Conservation (phyloP, 176 grass and related monocot species). For the Bromus sterilis region DNA sequence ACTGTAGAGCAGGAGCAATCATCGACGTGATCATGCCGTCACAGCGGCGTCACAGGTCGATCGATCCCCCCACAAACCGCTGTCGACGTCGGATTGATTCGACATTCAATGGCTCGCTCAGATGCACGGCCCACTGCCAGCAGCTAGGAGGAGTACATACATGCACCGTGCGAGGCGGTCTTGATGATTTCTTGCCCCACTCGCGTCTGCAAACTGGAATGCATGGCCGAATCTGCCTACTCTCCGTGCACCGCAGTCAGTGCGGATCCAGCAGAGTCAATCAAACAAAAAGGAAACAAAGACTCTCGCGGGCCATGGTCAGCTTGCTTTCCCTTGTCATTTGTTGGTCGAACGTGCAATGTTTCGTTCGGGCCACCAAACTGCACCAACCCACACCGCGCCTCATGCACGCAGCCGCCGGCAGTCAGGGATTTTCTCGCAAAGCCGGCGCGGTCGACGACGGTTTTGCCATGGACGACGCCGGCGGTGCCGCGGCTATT, state of each 20-base stretch:
- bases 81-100: constrained; percentile 13
- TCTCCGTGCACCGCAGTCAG: background rate
- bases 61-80: background rate
- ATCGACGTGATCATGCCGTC: constrained; percentile 2
- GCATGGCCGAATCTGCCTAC: background rate
- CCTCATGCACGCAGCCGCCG: no score
- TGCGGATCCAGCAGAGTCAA: background rate
- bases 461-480: background rate
- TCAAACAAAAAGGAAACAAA: background rate
- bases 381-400: background rate
- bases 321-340: background rate
- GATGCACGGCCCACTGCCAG: constrained; percentile 21
- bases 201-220: constrained; percentile 9
- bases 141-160: background rate
- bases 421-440: background rate
- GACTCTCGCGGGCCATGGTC: background rate
- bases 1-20: background rate
- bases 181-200: background rate
- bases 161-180: background rate
- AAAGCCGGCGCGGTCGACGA: background rate
- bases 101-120: constrained; percentile 20
- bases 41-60: background rate
- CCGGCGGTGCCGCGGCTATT: background rate
- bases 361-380: background rate
- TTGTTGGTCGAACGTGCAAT: background rate